These are phyloP conservation scores for Taphrina communis DNA, from an alignment of 1,139 yeast species.

Conservation along the genomic window DNA sequence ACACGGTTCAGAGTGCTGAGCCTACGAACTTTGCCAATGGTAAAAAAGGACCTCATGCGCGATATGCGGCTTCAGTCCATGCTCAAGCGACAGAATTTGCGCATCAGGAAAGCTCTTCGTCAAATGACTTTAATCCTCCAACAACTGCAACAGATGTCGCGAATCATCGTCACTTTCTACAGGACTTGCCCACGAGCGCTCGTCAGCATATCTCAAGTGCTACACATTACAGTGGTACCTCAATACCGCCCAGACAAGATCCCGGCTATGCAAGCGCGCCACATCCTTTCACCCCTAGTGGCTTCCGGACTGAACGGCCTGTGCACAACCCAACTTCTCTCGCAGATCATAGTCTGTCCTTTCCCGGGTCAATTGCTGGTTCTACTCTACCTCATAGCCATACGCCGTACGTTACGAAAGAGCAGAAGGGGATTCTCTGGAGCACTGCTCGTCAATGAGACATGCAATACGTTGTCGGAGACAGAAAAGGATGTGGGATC, in stretches of 20 bases:
- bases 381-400: background rate
- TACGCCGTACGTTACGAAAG: background rate
- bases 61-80: background rate
- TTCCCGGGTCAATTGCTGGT: background rate
- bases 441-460: background rate
- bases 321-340: constrained; percentile 11
- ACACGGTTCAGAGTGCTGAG: background rate
- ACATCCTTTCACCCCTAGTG: constrained; percentile 9
- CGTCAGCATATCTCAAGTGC: background rate
- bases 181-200: background rate
- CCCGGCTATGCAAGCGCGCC: background rate
- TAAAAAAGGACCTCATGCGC: background rate
- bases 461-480: background rate
- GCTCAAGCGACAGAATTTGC: background rate
- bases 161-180: background rate
- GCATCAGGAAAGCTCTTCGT: background rate
- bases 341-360: constrained; percentile 7
- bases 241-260: background rate
- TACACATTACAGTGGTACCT: too few relatives aligned
- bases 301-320: background rate
- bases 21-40: background rate
- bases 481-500: too few relatives aligned
- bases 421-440: constrained; percentile 8
- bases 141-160: background rate
- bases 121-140: background rate